Base-by-base conservation (phyloP, 768 basidiomycete genomes). In the Leucosporidium creatinivorum region DNA sequence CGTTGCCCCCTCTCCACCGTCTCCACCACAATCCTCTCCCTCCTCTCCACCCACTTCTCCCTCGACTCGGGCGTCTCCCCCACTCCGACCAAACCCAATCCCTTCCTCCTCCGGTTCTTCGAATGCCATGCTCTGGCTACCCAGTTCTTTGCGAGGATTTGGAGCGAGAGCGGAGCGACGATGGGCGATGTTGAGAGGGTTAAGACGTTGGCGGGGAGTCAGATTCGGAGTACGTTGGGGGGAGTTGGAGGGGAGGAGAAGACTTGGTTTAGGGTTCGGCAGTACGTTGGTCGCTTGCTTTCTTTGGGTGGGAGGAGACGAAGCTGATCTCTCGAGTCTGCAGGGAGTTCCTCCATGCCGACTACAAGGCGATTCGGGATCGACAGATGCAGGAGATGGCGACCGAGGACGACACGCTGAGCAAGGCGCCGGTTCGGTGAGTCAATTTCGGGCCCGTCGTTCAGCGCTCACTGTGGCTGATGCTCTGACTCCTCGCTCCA, bases 381-480 rank as follows among this genome's bases (percentile, higher is more conserved):
- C 82, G 89, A 47, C 91, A 93, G 78, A 89, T 93, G 89, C 85
- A 88, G 76, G 90, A 93, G 75, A 81, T 93, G 8, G 92, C 93
- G 75, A 80, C 85, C 50, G 89, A 93, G 76, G 92, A 94, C 76
- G 91, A 93, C 77, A 78, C 93, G 19, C 78, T 92, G 68, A 89
- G 84, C 78, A 93, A 91, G 77, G 83, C 88, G 23, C 89, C 92
- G 10, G 86, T 94, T 33, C 82, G 91, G 91, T 92, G 69, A 59
- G 87, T 78, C n/a, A n/a, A n/a, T n/a, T n/a, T n/a, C n/a, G n/a
- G n/a, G n/a, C n/a, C n/a, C n/a, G n/a, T n/a, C n/a, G n/a, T n/a
- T n/a, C n/a, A n/a, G n/a, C n/a, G n/a, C 66, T 28, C 13, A 33
- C 33, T 33, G 33, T 33, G 10, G 33, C 33, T n/a, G n/a, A 33